Base-by-base conservation (phyloP, 139 green algal species). In the Nannochloris sp. region DNA sequence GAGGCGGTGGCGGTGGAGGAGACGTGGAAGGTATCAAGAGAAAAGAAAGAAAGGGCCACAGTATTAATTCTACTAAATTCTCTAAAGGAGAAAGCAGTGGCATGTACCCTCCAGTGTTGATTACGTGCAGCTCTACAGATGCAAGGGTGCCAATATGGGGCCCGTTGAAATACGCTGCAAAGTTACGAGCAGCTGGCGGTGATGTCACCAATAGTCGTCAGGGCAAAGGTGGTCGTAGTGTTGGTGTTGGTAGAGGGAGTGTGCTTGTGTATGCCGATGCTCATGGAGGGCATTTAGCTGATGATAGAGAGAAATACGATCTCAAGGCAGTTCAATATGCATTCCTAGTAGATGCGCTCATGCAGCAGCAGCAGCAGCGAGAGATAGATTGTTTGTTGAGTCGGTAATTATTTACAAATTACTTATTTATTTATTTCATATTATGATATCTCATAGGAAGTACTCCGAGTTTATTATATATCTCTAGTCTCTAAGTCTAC, bases 101-200 rank as follows among this genome's bases (percentile, higher is more conserved):
- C n/a, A n/a, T n/a, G n/a, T 67, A 67, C 44, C 70, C 70, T 14
- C 48, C 53, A 4, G 33, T 57, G 29, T 38, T 76, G 35, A 48
- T 71, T 14, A 66, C 70, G 9, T 70, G 54, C 35, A 44, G 48
- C 27, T 33, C 42, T 6, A 5, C 4, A 3, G 70, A 77, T 44
- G 2, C 55, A 13, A 29, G 61, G 36, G 71, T 78, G 58, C 71
- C 71, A 27, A 65, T 34, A 54, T 69, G 64, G 57, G 71, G 64
- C 3, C 57, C 57, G 10, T 34, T 78, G 3, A 68, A 61, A 35
- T 67, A 68, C 36, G 58, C 42, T 19, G 57, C 56, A 3, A 48
- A 23, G 2, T 19, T 73, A 25, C 64, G 71, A n/a, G 42, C 15
- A 35, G 44, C 54, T 8, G 24, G 54, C 8, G 12, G 8, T 24